These are phyloP conservation scores for Filobasidium wieringae DNA, from an alignment of 768 basidiomycete genomes.

Conservation along the genomic window DNA sequence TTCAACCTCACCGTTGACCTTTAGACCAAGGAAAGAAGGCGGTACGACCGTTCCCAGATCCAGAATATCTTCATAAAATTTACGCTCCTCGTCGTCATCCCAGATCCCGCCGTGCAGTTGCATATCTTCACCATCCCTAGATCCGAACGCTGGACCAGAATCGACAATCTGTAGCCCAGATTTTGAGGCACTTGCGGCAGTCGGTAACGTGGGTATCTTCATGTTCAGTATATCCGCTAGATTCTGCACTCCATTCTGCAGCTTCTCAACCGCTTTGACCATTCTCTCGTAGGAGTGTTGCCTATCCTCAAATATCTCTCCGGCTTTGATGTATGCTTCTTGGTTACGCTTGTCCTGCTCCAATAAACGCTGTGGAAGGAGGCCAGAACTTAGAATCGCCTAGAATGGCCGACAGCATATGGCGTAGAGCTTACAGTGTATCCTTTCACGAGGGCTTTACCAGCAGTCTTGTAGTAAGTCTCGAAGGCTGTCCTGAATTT, in stretches of 20 bases:
- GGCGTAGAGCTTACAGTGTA: constrained; percentile 55
- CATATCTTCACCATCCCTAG: constrained; percentile 55
- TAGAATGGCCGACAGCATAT: neutral
- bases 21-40: constrained; percentile 67
- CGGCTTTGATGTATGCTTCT: constrained; percentile 97
- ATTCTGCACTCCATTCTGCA: constrained; percentile 76
- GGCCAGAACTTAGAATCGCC: no score
- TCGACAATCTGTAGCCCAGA: constrained; percentile 39
- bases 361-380: constrained; percentile 61
- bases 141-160: constrained; percentile 27
- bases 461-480: constrained; percentile 80
- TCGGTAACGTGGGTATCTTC: constrained; percentile 70
- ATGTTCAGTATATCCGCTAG: constrained; percentile 83
- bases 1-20: constrained; percentile 31
- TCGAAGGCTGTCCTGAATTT: constrained; percentile 87
- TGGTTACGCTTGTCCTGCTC: constrained; percentile 94
- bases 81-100: constrained; percentile 93
- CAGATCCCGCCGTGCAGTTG: constrained; percentile 64
- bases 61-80: constrained; percentile 84
- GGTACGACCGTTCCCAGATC: constrained; percentile 90
- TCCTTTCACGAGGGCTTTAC: constrained; percentile 81
- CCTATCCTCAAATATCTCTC: constrained; percentile 97
- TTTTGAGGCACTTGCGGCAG: constrained; percentile 47
- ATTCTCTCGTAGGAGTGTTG: constrained; percentile 99
- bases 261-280: constrained; percentile 87